Conservation (phyloP, 352 stramenopile species). For the Peronosclerospora sorghi region DNA sequence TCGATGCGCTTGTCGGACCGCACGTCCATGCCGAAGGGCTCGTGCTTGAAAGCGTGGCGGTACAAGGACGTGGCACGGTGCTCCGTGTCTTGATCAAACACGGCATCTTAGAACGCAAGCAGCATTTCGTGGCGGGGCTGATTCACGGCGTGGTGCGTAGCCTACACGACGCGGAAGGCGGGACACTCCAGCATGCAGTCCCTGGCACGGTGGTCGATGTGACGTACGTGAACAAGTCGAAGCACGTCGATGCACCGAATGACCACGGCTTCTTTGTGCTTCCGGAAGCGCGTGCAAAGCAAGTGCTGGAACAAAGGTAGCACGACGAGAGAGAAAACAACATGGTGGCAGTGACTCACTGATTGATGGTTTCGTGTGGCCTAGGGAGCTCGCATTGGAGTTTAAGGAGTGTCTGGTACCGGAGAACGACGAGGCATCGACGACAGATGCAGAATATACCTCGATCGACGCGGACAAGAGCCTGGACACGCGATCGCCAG, state of each 20-base stretch:
- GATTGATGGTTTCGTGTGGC: neutral
- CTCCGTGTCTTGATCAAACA: conserved; percentile 65
- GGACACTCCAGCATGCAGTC: conserved; percentile 35
- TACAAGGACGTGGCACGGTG: conserved; percentile 55
- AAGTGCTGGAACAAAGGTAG: conserved; percentile 67
- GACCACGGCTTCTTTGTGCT: conserved; percentile 74
- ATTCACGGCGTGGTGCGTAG: conserved; percentile 69
- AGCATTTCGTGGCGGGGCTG: conserved; percentile 81
- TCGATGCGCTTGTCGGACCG: conserved; percentile 28
- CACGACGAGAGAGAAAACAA: neutral
- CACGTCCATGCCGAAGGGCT: conserved; percentile 39
- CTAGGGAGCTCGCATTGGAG: conserved; percentile 58
- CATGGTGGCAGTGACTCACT: neutral
- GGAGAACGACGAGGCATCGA: conserved; percentile 8
- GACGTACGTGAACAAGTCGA: conserved; percentile 71
- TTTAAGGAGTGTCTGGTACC: conserved; percentile 50
- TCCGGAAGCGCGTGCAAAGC: conserved; percentile 41
- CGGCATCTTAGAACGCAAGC: conserved; percentile 42
- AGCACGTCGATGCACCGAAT: conserved; percentile 74
- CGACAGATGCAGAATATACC: conserved; percentile 11
- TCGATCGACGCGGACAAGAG: neutral
- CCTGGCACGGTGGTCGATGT: conserved; percentile 73
- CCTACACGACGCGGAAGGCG: conserved; percentile 43
- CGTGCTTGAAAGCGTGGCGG: conserved; percentile 61
- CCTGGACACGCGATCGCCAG: conserved; percentile 5